Base-by-base conservation (phyloP, 768 basidiomycete species). In the Rhodotorula diobovata region DNA sequence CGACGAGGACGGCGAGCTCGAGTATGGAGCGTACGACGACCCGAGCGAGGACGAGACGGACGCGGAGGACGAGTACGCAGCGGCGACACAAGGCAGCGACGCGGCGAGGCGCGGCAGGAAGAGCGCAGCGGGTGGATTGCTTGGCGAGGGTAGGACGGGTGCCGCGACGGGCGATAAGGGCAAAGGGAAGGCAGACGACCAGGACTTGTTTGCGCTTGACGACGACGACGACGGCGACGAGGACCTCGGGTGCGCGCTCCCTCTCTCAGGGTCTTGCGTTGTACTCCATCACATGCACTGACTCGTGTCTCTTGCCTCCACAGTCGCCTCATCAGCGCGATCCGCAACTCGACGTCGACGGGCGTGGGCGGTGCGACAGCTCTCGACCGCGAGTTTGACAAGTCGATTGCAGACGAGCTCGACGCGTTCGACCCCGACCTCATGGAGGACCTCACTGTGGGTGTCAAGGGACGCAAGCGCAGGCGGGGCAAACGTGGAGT, bases 351-450 rank as follows among this genome's bases (percentile, higher is more conserved):
- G 16, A 34, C 81, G 12, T 81, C 84, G 3, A 79, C 76, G 18
- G 79, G 55, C 23, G 66, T 74, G 8, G 70, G 72, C 37, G 76
- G 78, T 28, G 72, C 83, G 7, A 84, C 83, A 0, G 79, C 86
- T 50, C 80, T 90, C 34, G 83, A 85, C 48, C 85, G 85, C 66
- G 86, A 88, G 67, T 93, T 90, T 89, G 88, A 91, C 71, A 85
- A 89, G 48, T 64, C 75, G 63, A 85, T 89, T 55, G 86, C 88
- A 76, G 85, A 85, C 1, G 85, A 87, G 73, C 89, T 91, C 77
- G 86, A 85, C 23, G 85, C 87, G 71, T 89, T 91, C 78, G 86
- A 85, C n/a, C 64, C 63, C 43, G 74, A 68, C 18, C 39, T 72
- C 58, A 68, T 72, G 62, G 66, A 68, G 35, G 57, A 68, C 54